phyloP scores from a whole-genome alignment of 352 stramenopile species.

The Chrysophaeum taylorii region DNA sequence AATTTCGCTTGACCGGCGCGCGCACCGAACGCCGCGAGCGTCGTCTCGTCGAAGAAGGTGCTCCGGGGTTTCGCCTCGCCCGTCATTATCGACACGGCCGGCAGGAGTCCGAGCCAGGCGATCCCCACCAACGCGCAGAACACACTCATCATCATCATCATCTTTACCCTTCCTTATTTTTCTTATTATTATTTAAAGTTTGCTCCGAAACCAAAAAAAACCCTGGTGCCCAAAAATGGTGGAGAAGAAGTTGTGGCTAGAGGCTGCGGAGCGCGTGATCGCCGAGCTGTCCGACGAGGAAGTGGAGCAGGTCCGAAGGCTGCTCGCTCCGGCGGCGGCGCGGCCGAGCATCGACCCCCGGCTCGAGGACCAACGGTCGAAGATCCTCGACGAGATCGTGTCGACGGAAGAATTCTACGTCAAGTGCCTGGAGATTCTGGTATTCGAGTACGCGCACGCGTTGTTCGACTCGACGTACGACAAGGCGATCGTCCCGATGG shows the following conservation, averaged over 20 bases:
- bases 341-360: too few species aligned
- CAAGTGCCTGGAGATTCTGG: background rate
- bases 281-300: too few species aligned
- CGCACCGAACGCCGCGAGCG: background rate
- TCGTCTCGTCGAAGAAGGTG: constrained; percentile 16
- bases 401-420: background rate
- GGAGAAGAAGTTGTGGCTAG: too few species aligned
- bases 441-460: background rate
- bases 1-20: background rate
- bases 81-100: background rate
- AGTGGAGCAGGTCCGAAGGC: too few species aligned
- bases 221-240: too few species aligned
- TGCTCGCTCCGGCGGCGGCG: too few species aligned
- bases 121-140: background rate
- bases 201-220: too few species aligned
- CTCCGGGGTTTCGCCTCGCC: background rate
- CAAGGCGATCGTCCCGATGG: background rate
- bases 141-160: too few species aligned
- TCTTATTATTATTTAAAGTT: too few species aligned
- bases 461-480: background rate
- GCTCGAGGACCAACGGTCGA: too few species aligned
- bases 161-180: too few species aligned
- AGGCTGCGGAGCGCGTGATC: too few species aligned
- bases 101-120: background rate
- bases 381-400: constrained; percentile 2